Evolutionary conservation across 1,139 yeast genomes (phyloP).

Genomic region (Pichia sp.): DNA sequence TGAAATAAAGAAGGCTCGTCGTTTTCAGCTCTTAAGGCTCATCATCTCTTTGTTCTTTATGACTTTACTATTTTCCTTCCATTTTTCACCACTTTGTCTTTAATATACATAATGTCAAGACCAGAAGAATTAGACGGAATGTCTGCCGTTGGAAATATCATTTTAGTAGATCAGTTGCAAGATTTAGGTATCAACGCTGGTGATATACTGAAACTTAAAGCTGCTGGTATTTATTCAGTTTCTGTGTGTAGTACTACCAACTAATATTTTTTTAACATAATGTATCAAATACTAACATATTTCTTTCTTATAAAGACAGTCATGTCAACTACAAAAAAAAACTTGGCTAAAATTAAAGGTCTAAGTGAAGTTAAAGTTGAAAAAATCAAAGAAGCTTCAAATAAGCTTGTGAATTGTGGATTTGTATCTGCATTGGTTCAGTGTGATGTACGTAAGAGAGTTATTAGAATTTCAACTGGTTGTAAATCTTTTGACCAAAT

Average conservation of each 20-base stretch:
- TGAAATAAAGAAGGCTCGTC: no score
- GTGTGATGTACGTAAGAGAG: conserved; percentile 43
- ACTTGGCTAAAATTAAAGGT: conserved; percentile 15
- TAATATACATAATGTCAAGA: conserved; percentile 1
- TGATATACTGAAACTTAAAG: conserved; percentile 47
- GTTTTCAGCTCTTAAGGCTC: background rate
- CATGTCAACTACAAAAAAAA: conserved; percentile 48
- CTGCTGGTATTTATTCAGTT: conserved; percentile 49
- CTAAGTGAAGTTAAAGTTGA: conserved; percentile 55
- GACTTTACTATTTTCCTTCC: no score
- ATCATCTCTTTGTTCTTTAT: no score
- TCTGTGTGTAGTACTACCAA: conserved; percentile 30
- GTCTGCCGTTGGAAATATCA: conserved; percentile 16
- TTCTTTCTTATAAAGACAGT: conserved; percentile 9
- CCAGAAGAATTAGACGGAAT: conserved; percentile 17
- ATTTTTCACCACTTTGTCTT: no score
- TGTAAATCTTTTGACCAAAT: conserved; percentile 47
- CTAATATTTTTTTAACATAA: background rate
- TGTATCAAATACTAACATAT: background rate
- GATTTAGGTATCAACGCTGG: conserved; percentile 52
- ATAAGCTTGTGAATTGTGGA: conserved; percentile 43
- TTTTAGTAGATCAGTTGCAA: conserved; percentile 49
- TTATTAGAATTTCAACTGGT: conserved; percentile 46
- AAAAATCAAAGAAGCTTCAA: conserved; percentile 56
- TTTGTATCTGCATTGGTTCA: conserved; percentile 50